Base-by-base conservation (phyloP, 352 stramenopile species). In the Phytopythium montanum region DNA sequence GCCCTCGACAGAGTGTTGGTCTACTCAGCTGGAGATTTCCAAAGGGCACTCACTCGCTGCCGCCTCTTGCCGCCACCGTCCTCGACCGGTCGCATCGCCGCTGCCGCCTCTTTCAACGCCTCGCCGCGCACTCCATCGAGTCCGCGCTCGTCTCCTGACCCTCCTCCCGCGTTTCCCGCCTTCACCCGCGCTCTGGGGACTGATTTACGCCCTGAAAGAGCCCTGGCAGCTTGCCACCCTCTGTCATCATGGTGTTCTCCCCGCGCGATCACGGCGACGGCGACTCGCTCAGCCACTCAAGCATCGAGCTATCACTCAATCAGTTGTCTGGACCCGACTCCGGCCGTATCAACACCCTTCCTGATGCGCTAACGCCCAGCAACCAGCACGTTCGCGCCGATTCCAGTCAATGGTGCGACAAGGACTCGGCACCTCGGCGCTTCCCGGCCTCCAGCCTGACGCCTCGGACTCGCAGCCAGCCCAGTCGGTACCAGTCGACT, bases 1-100 rank as follows among this genome's bases (percentile, higher is more conserved):
- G 44, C 44, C 13, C 25, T 52, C 14, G 28, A 23, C 2, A 13
- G 45, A 52, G 45, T 52, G 45, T 52, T 52, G 26, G 45, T 52
- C 45, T 26, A 14, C 3, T 23, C 44, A 0, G 14, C 45, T 23
- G 45, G 45, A 52, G 45, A 52, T 36, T 33, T 31, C 21, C 21
- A 26, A 49, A 49, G 42, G 42, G 45, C 26, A 16, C n/a, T n/a
- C n/a, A 26, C 9, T 38, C 33, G 33, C 33, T 14, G 33, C 33
- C 25, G 45, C 26, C 44, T 31, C 44, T 52, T 52, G 45, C 45
- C 5, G 23, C 42, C 36, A 7, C 38, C 44, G n/a, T n/a, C n/a
- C n/a, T n/a, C 44, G 44, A 26, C 44, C n/a, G 42, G 13, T 49
- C 42, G 42, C 42, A 29, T 29, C 42, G 42, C 21, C 42, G 42